Conservation (phyloP, 2,329 filamentous ascomycete genomes). For the Dendryphion nanum region DNA sequence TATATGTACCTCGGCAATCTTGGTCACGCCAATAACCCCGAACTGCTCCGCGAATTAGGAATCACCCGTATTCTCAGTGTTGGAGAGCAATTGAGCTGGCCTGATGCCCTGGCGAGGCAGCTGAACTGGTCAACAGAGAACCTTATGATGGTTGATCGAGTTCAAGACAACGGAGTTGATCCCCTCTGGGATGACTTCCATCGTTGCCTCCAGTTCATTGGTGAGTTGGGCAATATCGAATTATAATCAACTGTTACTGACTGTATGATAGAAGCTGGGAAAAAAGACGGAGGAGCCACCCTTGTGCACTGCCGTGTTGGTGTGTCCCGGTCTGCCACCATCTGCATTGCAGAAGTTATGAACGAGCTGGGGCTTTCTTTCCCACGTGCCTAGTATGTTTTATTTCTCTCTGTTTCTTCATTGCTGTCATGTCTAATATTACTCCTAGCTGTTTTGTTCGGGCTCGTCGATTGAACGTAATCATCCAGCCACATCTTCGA, state of each 20-base stretch:
- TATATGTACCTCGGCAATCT: constrained; percentile 98
- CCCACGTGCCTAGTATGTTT: constrained; percentile 77
- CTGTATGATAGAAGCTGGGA: constrained; percentile 67
- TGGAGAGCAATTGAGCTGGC: constrained; percentile 84
- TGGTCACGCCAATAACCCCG: constrained; percentile 89
- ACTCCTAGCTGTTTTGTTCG: constrained; percentile 75
- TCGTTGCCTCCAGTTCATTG: constrained; percentile 85
- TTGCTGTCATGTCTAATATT: constrained; percentile 7
- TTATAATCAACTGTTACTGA: constrained; percentile 10
- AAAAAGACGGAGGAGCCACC: constrained; percentile 74
- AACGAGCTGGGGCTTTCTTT: constrained; percentile 75
- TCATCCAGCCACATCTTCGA: constrained; percentile 92
- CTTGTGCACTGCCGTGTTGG: constrained; percentile 96
- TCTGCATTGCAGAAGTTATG: constrained; percentile 99
- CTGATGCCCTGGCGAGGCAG: constrained; percentile 56
- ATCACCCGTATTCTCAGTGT: constrained; percentile 89
- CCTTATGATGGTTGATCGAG: constrained; percentile 74
- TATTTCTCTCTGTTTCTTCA: too few relatives aligned
- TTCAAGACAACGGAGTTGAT: constrained; percentile 97
- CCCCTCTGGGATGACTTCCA: constrained; percentile 82
- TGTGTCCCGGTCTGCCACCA: constrained; percentile 91
- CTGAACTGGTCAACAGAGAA: constrained; percentile 76
- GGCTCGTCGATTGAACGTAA: constrained; percentile 89
- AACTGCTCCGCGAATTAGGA: constrained; percentile 73
- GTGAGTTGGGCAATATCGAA: constrained; percentile 53